Evolutionary conservation across 2,329 filamentous ascomycete genomes (phyloP).

Genomic region (Thielaviopsis populi): DNA sequence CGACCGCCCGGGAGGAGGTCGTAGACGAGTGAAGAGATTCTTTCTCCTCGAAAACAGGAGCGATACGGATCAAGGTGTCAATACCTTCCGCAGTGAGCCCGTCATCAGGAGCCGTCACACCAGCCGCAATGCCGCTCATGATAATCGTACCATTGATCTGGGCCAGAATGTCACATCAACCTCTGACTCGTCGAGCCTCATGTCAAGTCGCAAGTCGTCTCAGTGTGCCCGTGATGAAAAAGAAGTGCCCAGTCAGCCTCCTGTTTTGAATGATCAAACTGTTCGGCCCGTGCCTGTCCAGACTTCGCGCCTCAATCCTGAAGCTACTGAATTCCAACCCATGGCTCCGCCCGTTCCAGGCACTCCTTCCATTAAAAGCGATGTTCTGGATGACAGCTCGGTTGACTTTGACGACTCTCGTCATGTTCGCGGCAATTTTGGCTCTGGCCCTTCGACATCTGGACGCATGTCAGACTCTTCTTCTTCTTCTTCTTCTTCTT

Average conservation of each 20-base stretch:
- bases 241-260: background rate
- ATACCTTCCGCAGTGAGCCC: background rate
- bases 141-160: background rate
- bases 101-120: background rate
- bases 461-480: background rate
- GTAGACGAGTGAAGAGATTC: conserved; percentile 11
- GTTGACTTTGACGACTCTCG: background rate
- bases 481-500: too few species aligned
- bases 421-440: background rate
- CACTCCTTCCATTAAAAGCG: background rate
- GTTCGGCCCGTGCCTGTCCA: background rate
- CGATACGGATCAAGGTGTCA: background rate
- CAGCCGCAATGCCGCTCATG: background rate
- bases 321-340: conserved; percentile 2
- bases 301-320: background rate
- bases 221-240: background rate
- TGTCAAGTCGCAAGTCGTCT: background rate
- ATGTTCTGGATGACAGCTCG: background rate
- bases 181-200: background rate
- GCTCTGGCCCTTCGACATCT: background rate
- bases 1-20: conserved; percentile 5
- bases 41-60: conserved; percentile 10
- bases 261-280: background rate
- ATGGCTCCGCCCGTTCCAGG: background rate
- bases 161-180: background rate